Evolutionary conservation across 2,329 filamentous ascomycete genomes (phyloP), one percentile per base, ranked within the genome.

Genomic region (Scleromitrula shiraiana): DNA sequence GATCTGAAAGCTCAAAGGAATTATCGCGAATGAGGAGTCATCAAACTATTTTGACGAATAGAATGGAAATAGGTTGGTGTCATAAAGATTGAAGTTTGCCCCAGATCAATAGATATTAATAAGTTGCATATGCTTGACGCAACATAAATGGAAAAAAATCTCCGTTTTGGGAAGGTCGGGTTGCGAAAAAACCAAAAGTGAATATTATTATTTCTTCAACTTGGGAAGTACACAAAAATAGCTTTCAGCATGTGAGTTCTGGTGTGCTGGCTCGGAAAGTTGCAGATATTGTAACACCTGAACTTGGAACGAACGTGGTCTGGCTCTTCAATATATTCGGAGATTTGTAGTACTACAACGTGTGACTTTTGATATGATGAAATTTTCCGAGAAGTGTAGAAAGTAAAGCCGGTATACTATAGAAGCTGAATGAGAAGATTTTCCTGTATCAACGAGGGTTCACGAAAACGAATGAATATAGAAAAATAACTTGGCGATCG

Each of bases 201-300:
- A 33, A 43, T 33, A n/a, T 26, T 41, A 14, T 41, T 22, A 35
- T 20, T 30, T 27, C 29, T 36, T 22, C 10, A 30, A 47, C 37
- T 20, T 36, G 23, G 30, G 29, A 33, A 22, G 9, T 12, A 14
- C 32, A 41, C 3, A 35, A 39, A 38, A 22, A 27, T 14, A 22
- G 17, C n/a, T 42, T 22, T 14, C 29, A 12, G 33, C 17, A 33
- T 23, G 29, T 44, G 10, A 45, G 20, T 45, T 19, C 32, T 36
- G 10, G 37, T 49, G 46, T 45, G 43, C 15, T 50, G 49, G 49
- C 45, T 42, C 48, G 50, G 42, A 43, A 41, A 41, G 15, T 22
- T 50, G 50, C 42, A 52, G 47, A 26, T 27, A 24, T 42, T 50
- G 12, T 36, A 24, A 49, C 39, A 19, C 23, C 26, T 14, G 15